Percentiles rank a stretch among this genome's conserved stretches.
Evolutionary conservation across 306 rosid species (phyloP).

Genomic region (Senna tora): DNA sequence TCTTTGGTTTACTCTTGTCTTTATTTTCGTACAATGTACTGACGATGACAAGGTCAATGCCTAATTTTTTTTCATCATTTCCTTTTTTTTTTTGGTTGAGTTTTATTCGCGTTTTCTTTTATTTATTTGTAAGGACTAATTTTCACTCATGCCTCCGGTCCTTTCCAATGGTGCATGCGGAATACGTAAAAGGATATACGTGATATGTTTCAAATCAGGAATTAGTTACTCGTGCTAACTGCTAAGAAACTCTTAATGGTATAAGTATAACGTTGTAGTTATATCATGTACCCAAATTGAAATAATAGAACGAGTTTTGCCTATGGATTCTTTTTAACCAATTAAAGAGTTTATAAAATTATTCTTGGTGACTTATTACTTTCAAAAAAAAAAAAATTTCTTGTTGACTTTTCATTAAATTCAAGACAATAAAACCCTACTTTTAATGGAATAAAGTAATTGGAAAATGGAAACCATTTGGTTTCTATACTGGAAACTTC

Average conservation of each 20-base stretch:
- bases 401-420: too few relatives aligned
- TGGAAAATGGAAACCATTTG: neutral
- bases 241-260: neutral
- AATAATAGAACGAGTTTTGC: too few relatives aligned
- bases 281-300: neutral
- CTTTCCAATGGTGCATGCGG: neutral
- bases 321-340: too few relatives aligned
- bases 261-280: neutral
- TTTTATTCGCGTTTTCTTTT: neutral
- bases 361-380: too few relatives aligned
- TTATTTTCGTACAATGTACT: constrained; percentile 6
- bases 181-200: constrained; percentile 8
- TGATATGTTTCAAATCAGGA: neutral
- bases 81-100: neutral
- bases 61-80: neutral
- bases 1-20: neutral
- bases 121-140: neutral
- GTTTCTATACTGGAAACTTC: neutral
- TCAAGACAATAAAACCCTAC: too few relatives aligned
- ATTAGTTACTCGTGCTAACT: neutral
- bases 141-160: neutral
- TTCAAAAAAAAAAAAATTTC: too few relatives aligned
- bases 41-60: neutral
- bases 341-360: too few relatives aligned
- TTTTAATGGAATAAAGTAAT: neutral